Percentiles rank a stretch among this genome's conserved stretches.
Conservation (phyloP, 225 moss, liverwort and hornwort species). For the Bryum argenteum region DNA sequence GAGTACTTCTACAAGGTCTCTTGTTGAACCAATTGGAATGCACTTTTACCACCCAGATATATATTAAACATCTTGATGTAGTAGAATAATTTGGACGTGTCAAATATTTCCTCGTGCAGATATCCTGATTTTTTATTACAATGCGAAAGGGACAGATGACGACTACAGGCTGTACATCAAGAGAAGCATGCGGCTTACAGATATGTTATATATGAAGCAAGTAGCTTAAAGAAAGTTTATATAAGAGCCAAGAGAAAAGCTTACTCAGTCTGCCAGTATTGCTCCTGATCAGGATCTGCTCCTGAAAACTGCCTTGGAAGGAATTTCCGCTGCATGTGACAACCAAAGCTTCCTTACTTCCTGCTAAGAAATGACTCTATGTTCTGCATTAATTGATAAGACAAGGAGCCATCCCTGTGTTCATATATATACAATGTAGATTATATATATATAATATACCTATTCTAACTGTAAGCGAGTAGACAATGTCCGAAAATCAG, state of each 20-base stretch:
- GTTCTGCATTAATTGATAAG: slow-evolving; percentile 4
- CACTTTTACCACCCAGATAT: background rate
- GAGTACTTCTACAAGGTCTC: slow-evolving; percentile 24
- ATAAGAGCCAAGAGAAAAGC: slow-evolving; percentile 23
- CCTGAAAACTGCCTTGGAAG: slow-evolving; percentile 38
- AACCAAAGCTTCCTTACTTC: slow-evolving; percentile 28
- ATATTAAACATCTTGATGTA: slow-evolving; percentile 17
- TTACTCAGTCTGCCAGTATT: slow-evolving; percentile 54
- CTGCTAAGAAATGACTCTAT: background rate
- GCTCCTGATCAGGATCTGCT: slow-evolving; percentile 49
- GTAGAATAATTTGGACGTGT: slow-evolving; percentile 9
- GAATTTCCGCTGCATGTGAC: slow-evolving; percentile 55
- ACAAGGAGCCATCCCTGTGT: background rate
- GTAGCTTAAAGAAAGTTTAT: slow-evolving; percentile 15
- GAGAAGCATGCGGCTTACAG: slow-evolving; percentile 14
- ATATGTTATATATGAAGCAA: slow-evolving; percentile 7
- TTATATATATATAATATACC: slow-evolving; percentile 17
- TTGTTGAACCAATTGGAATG: background rate
- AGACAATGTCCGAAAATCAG: slow-evolving; percentile 16
- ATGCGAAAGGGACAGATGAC: slow-evolving; percentile 7
- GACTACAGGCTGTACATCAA: slow-evolving; percentile 8
- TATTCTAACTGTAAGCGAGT: slow-evolving; percentile 14
- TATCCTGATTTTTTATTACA: slow-evolving; percentile 5
- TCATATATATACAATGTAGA: slow-evolving; percentile 8
- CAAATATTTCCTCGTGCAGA: slow-evolving; percentile 9